A percentile compares a stretch with the other conserved stretches of the same genome.
Conservation (phyloP, 768 basidiomycete genomes). For the Melanogaster broomeanus region DNA sequence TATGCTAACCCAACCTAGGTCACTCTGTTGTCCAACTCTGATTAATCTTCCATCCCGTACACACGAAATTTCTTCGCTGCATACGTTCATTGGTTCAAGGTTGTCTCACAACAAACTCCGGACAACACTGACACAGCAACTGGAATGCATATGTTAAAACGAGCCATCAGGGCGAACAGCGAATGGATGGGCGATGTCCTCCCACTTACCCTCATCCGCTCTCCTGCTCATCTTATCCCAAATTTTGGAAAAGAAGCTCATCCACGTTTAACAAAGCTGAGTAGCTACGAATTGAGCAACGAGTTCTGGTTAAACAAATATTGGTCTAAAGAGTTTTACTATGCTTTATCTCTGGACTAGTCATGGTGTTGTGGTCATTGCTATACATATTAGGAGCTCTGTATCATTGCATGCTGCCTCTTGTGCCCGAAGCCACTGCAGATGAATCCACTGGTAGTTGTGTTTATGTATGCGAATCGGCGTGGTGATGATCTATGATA, state of each 20-base stretch:
- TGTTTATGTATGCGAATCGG: no score
- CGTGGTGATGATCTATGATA: no score
- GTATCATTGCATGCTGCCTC: no score
- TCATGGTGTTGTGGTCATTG: no score
- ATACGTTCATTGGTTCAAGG: conserved; percentile 28
- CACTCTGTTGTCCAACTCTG: conserved; percentile 16
- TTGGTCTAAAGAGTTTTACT: conserved; percentile 30
- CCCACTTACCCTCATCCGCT: conserved; percentile 19
- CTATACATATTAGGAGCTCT: no score
- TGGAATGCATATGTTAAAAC: conserved; percentile 22
- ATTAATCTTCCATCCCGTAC: conserved; percentile 8
- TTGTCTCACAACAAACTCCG: conserved; percentile 18
- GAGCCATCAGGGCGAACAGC: conserved; percentile 8
- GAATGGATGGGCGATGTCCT: conserved; percentile 25
- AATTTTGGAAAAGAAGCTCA: conserved; percentile 27
- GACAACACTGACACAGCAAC: conserved; percentile 14
- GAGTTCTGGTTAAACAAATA: conserved; percentile 35
- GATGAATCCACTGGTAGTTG: no score
- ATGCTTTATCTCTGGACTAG: no score
- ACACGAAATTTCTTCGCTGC: conserved; percentile 15
- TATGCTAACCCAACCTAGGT: not conserved
- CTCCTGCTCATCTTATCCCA: conserved; percentile 26
- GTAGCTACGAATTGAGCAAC: conserved; percentile 16
- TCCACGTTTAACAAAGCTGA: conserved; percentile 18
- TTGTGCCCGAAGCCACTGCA: no score